Percentiles rank a stretch among this genome's conserved stretches.
These are phyloP conservation scores for Diaporthe sp. DNA, from an alignment of 2,329 filamentous ascomycete species.

Conservation along the genomic window DNA sequence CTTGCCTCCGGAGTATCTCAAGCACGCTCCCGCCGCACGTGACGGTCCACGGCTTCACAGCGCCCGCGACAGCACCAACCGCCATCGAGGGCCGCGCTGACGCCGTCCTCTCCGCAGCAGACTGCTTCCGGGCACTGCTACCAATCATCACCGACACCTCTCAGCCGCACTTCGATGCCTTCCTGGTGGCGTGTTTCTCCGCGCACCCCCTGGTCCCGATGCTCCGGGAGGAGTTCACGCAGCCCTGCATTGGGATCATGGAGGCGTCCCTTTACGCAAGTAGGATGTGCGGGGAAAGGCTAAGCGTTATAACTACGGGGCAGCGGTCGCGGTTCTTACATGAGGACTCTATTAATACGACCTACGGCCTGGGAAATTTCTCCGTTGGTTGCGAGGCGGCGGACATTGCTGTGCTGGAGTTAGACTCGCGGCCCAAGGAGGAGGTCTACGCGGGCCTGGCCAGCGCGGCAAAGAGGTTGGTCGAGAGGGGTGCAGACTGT, in stretches of 20 bases:
- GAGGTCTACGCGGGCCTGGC: conserved; percentile 57
- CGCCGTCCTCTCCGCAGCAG: conserved; percentile 63
- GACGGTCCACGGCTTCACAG: conserved; percentile 64
- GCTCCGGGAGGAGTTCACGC: conserved; percentile 59
- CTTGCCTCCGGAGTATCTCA: conserved; percentile 59
- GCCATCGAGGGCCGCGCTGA: conserved; percentile 66
- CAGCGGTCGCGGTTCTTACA: conserved; percentile 56
- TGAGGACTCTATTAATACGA: conserved; percentile 54
- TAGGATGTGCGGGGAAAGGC: conserved; percentile 61
- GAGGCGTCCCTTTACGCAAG: conserved; percentile 63
- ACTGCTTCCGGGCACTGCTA: conserved; percentile 60
- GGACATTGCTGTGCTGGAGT: conserved; percentile 57
- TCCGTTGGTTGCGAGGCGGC: conserved; percentile 59
- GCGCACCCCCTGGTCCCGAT: conserved; percentile 62
- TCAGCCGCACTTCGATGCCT: conserved; percentile 56
- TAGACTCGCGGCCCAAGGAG: conserved; percentile 55
- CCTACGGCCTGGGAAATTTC: conserved; percentile 58
- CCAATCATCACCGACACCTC: conserved; percentile 51
- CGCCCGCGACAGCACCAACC: conserved; percentile 61
- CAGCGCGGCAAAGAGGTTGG: conserved; percentile 55
- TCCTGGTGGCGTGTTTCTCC: conserved; percentile 64
- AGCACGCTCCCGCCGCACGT: conserved; percentile 62
- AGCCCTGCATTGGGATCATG: conserved; percentile 65
- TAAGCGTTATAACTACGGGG: conserved; percentile 60
- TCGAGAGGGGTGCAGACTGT: conserved; percentile 49